Conservation (phyloP, 108 stramenopile genomes). For the Cylindrotheca fusiformis region DNA sequence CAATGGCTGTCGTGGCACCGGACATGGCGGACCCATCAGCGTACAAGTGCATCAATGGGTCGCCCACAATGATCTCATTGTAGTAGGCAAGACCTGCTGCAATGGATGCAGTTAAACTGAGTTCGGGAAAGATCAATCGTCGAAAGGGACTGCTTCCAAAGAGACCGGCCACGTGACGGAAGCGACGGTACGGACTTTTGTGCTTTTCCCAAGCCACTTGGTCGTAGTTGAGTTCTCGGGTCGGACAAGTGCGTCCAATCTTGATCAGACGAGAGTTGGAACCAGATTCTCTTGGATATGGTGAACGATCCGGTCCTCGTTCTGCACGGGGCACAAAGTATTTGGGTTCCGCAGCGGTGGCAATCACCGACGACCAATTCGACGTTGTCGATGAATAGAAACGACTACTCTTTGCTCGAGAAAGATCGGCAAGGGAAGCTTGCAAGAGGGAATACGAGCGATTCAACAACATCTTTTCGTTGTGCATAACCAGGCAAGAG, state of each 20-base stretch:
- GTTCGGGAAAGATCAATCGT: constrained; percentile 50
- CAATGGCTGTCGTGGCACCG: constrained; percentile 38
- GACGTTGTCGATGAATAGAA: no score
- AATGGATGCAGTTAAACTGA: constrained; percentile 32
- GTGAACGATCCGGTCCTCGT: constrained; percentile 1
- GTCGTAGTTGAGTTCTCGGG: constrained; percentile 49
- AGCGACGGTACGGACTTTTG: constrained; percentile 42
- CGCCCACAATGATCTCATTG: constrained; percentile 16
- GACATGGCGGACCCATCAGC: not conserved
- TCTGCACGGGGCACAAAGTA: constrained; percentile 8
- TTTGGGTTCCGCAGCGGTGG: not conserved
- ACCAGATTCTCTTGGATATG: not conserved
- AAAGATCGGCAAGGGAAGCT: not conserved
- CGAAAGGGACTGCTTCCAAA: constrained; percentile 40
- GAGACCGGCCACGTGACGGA: constrained; percentile 30
- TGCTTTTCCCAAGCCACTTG: constrained; percentile 39
- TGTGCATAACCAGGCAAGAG: not conserved
- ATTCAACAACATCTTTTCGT: not conserved
- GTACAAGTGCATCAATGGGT: not conserved
- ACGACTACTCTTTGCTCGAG: no score
- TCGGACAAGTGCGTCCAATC: constrained; percentile 17
- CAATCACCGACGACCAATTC: not conserved
- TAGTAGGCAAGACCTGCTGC: constrained; percentile 45
- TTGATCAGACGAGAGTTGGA: not conserved
- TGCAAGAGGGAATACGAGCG: not conserved